A percentile compares a stretch with the other conserved stretches of the same genome.
These are phyloP conservation scores for Ogataea methanolica DNA, from an alignment of 805 yeast genomes.

Conservation along the genomic window DNA sequence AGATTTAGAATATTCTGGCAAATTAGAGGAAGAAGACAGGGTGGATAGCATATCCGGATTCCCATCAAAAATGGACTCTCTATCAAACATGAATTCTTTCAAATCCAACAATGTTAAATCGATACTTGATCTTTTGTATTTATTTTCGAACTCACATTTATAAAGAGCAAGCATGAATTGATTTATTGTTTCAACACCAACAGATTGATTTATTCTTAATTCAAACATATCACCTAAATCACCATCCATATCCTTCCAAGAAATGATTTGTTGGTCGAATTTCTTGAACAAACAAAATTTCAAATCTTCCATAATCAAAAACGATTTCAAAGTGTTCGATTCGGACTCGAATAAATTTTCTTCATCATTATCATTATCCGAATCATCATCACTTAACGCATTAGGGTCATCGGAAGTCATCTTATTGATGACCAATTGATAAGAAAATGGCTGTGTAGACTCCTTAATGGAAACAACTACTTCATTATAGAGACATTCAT, in stretches of 20 bases:
- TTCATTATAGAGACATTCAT: slow-evolving; percentile 78
- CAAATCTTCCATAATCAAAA: slow-evolving; percentile 58
- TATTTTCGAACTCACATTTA: slow-evolving; percentile 72
- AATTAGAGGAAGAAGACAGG: slow-evolving; percentile 14
- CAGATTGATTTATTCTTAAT: slow-evolving; percentile 62
- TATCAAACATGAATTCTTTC: slow-evolving; percentile 49
- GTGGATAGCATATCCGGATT: slow-evolving; percentile 16
- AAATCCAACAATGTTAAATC: slow-evolving; percentile 44
- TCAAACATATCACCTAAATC: slow-evolving; percentile 83
- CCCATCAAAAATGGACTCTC: slow-evolving; percentile 21
- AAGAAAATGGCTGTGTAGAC: slow-evolving; percentile 59
- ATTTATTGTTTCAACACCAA: slow-evolving; percentile 52
- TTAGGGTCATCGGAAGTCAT: slow-evolving; percentile 67
- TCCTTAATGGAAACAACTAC: slow-evolving; percentile 70
- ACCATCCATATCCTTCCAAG: slow-evolving; percentile 84
- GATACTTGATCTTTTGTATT: slow-evolving; percentile 52
- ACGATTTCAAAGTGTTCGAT: slow-evolving; percentile 64
- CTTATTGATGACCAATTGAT: slow-evolving; percentile 66
- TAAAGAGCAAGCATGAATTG: slow-evolving; percentile 58
- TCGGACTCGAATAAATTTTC: slow-evolving; percentile 29
- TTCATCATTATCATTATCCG: slow-evolving; percentile 39
- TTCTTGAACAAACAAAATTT: slow-evolving; percentile 49
- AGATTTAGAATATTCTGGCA: slow-evolving; percentile 1
- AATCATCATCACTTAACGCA: slow-evolving; percentile 38
- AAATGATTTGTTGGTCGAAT: slow-evolving; percentile 48